Percentiles rank a stretch among this genome's conserved stretches.
Conservation (phyloP, 2,329 filamentous ascomycete genomes). For the Apiospora rasikravindrae region DNA sequence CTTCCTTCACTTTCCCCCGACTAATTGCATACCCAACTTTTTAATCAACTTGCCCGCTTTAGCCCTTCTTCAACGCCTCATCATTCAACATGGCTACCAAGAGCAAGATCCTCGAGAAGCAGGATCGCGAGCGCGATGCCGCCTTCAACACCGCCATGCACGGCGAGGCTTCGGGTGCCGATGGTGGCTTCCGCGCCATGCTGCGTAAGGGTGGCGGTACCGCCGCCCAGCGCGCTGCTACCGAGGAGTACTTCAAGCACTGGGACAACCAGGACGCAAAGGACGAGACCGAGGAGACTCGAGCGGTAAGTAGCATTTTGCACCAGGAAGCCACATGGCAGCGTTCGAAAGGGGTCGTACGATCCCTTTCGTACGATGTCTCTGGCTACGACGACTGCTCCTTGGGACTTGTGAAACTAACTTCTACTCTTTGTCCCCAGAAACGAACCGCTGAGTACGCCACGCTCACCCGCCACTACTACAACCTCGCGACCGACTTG, state of each 20-base stretch:
- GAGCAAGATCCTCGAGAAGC: slow-evolving; percentile 69
- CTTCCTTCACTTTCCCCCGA: neutral
- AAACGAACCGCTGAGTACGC: slow-evolving; percentile 87
- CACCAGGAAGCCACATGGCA: neutral
- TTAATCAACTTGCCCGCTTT: neutral
- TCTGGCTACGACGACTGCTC: neutral
- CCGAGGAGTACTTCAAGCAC: slow-evolving; percentile 95
- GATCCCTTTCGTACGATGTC: neutral
- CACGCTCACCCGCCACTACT: slow-evolving; percentile 94
- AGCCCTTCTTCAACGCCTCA: neutral
- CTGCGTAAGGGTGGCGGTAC: slow-evolving; percentile 72
- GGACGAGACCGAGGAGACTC: slow-evolving; percentile 81
- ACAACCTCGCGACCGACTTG: slow-evolving; percentile 93
- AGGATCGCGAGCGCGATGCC: slow-evolving; percentile 86
- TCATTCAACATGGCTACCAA: slow-evolving; percentile 50
- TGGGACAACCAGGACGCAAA: slow-evolving; percentile 85
- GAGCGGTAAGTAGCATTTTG: slow-evolving; percentile 65
- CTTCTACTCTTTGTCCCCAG: slow-evolving; percentile 45
- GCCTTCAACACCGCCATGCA: slow-evolving; percentile 91
- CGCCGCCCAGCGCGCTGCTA: slow-evolving; percentile 75
- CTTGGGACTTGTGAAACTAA: slow-evolving; percentile 23
- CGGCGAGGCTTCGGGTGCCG: slow-evolving; percentile 69
- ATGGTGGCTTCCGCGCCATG: slow-evolving; percentile 82
- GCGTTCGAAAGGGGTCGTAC: neutral
- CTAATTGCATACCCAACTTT: neutral